Conservation (phyloP, 2,329 filamentous ascomycete species). For the Raffaelea ambrosiae region DNA sequence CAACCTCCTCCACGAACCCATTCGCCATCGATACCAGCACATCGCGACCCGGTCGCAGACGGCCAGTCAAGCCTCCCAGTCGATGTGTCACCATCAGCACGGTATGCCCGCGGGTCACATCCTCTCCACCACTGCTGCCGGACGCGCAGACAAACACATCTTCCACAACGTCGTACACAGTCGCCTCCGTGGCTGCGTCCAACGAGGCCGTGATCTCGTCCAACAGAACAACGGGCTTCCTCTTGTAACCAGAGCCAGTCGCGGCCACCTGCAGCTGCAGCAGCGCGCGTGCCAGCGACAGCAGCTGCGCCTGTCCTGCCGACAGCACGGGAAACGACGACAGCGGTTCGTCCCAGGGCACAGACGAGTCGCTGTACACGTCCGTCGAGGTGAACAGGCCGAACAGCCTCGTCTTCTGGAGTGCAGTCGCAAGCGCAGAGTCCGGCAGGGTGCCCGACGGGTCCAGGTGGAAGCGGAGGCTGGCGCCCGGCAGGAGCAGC, state of each 20-base stretch:
- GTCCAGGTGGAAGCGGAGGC: slow-evolving; percentile 11
- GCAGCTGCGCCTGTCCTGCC: slow-evolving; percentile 10
- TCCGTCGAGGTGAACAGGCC: neutral
- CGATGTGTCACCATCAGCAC: slow-evolving; percentile 11
- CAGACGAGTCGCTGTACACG: neutral
- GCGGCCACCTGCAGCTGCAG: slow-evolving; percentile 3
- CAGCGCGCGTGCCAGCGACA: slow-evolving; percentile 9
- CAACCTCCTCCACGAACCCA: neutral
- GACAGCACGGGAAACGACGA: slow-evolving; percentile 8
- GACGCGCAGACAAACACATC: slow-evolving; percentile 5
- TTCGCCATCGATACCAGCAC: neutral
- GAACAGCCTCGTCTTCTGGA: slow-evolving; percentile 5
- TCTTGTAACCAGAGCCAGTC: neutral
- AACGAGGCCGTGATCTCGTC: slow-evolving; percentile 12
- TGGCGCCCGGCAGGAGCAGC: slow-evolving; percentile 8
- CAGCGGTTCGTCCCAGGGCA: slow-evolving; percentile 5
- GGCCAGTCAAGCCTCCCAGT: slow-evolving; percentile 1
- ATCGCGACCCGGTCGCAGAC: slow-evolving; percentile 4
- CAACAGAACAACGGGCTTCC: slow-evolving; percentile 7
- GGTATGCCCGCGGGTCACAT: slow-evolving; percentile 4
- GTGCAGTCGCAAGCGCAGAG: slow-evolving; percentile 1
- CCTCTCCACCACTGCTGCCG: neutral
- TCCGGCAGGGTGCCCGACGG: slow-evolving; percentile 4
- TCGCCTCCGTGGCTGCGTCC: slow-evolving; percentile 8
- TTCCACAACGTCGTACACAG: slow-evolving; percentile 8